Base-by-base conservation (phyloP, 345 rosid genomes). In the Ceriops zippeliana region DNA sequence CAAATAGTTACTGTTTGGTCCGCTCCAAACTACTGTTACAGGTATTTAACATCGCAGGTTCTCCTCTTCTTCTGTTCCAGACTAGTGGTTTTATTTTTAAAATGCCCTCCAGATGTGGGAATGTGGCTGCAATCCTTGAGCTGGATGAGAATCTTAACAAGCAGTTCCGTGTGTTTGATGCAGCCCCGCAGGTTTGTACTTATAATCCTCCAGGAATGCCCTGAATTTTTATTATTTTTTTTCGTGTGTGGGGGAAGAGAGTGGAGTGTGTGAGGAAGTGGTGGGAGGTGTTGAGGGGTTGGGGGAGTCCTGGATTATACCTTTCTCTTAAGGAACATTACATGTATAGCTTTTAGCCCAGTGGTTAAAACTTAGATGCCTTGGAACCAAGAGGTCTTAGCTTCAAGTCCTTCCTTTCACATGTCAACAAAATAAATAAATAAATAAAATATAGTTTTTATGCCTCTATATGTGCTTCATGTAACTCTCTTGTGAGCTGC, bases 1-100 rank as follows among this genome's bases (percentile, higher is more conserved):
- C 97, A 92, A 83, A 90, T 96, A 70, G 97, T 96, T 76, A 96
- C 98, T 5, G 98, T 96, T 19, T 96, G 99, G 99, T 92, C 99
- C 1, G 99, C 99, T 65, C 99, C 99, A 57, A 96, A 96, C 78
- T 96, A 96, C 84, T 96, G 99, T 74, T 92, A 96, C 71, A 87
- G 99, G 99, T 96, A 81, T 68, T 27, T 37, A 34, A 7, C 58
- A 20, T 63, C 15, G 19, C 27, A 28, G 54, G 24, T 57, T 52
- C 22, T 65, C 52, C 53, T 51, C 47, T 37, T 71, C 2, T 19
- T 60, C 65, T 64, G 58, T 73, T 65, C 52, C 37, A 28, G 26
- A 21, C 62, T 65, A 17, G 59, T 68, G 62, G 19, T 68, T n/a
- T 51, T 68, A 52, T 10, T 64, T 16, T 22, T 79, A 66, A 66